Percentiles rank a stretch among this genome's conserved stretches.
Evolutionary conservation across 805 yeast species (phyloP).

Genomic region (Candida sakaeoensis): DNA sequence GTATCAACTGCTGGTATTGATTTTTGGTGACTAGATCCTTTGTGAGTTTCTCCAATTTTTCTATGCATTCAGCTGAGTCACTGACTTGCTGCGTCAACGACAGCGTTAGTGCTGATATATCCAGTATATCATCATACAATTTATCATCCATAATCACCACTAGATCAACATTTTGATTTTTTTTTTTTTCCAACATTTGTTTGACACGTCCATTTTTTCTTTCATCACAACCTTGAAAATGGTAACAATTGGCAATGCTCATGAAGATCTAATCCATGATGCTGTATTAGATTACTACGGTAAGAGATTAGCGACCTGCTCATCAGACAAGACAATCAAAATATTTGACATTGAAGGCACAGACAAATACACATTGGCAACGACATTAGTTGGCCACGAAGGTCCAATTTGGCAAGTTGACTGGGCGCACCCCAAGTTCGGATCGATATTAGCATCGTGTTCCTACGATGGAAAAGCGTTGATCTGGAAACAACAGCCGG

Average conservation of each 20-base stretch:
- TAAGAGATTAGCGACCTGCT: conserved; percentile 90
- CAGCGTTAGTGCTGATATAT: conserved; percentile 16
- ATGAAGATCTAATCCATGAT: conserved; percentile 90
- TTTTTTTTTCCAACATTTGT: not conserved
- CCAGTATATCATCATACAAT: conserved; percentile 17
- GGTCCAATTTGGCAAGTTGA: conserved; percentile 99
- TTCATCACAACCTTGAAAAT: conserved; percentile 13
- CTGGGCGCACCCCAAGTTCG: conserved; percentile 99
- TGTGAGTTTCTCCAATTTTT: conserved; percentile 16
- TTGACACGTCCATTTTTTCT: conserved; percentile 12
- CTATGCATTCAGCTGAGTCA: conserved; percentile 18
- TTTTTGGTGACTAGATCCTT: conserved; percentile 17
- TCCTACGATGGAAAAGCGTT: conserved; percentile 93
- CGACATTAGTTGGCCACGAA: conserved; percentile 87
- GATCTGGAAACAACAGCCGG: conserved; percentile 84
- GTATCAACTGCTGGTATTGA: conserved; percentile 12
- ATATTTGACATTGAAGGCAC: conserved; percentile 85
- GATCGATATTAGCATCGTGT: conserved; percentile 89
- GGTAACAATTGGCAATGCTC: conserved; percentile 90
- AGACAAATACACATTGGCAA: conserved; percentile 73
- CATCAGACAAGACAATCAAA: conserved; percentile 94
- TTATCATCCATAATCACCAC: conserved; percentile 20
- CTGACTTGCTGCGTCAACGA: conserved; percentile 16
- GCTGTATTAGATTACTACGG: conserved; percentile 98
- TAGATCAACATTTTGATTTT: conserved; percentile 1